Evolutionary conservation across 495 filamentous ascomycete species (phyloP).

Genomic region (Talaromyces adpressus): DNA sequence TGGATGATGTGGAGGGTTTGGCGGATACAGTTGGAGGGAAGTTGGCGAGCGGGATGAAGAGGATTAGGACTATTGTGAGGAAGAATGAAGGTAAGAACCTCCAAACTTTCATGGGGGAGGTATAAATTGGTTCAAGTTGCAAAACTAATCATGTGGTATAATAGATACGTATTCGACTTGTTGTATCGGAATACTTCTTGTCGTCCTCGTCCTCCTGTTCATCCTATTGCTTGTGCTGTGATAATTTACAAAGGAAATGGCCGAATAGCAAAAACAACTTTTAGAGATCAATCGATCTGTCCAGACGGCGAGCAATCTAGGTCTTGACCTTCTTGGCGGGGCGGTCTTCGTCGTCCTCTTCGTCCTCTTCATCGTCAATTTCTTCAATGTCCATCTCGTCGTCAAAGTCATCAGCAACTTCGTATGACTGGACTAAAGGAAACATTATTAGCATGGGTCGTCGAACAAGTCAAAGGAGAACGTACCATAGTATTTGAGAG

Average conservation of each 20-base stretch:
- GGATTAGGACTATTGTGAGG: slow-evolving; percentile 73
- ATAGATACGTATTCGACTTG: slow-evolving; percentile 79
- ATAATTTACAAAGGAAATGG: slow-evolving; percentile 13
- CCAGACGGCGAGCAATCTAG: slow-evolving; percentile 17
- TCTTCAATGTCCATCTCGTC: slow-evolving; percentile 28
- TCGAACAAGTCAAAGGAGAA: slow-evolving; percentile 10
- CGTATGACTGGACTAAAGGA: slow-evolving; percentile 26
- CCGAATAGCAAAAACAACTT: neutral
- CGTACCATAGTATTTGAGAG: slow-evolving; percentile 87
- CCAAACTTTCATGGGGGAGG: neutral
- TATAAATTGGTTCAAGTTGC: neutral
- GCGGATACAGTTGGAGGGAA: slow-evolving; percentile 83
- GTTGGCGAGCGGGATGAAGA: slow-evolving; percentile 77
- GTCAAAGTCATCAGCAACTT: slow-evolving; percentile 19
- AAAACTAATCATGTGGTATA: slow-evolving; percentile 16
- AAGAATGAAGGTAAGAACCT: slow-evolving; percentile 83
- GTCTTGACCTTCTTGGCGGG: slow-evolving; percentile 38
- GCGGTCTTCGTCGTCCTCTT: slow-evolving; percentile 20
- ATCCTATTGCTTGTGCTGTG: slow-evolving; percentile 60
- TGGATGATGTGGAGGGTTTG: slow-evolving; percentile 73
- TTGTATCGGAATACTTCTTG: slow-evolving; percentile 80
- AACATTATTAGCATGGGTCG: slow-evolving; percentile 10
- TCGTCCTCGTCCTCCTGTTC: slow-evolving; percentile 77
- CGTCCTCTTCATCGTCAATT: slow-evolving; percentile 16
- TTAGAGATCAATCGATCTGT: neutral